Evolutionary conservation across 164 flowering plant species (phyloP), one percentile per base, ranked within the genome.

Genomic region (Nymphaea thermarum): DNA sequence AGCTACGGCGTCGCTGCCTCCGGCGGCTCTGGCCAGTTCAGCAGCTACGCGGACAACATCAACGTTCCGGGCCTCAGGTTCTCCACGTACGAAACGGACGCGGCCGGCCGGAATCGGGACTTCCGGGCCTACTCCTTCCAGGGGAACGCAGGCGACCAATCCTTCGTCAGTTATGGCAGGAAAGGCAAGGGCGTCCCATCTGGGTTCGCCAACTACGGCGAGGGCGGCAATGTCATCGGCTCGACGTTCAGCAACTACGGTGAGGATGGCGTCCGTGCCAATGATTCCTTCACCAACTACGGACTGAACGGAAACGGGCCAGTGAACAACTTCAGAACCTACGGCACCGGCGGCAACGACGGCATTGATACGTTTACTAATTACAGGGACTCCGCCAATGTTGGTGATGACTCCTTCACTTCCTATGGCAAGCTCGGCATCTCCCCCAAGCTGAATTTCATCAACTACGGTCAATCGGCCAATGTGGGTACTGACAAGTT

Each of bases 1-100:
- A 77, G 70, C 63, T 93, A 93, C 68, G 91, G 78, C 17, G 12
- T 71, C n/a, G 72, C 66, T 2, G 82, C 92, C 57, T 76, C 80
- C 4, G 93, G 89, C 10, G 96, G 96, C 12, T 68, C 84, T 4
- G 88, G 89, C 18, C 80, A 79, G 61, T 93, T 93, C 83, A 77
- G 3, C 2, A 79, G 43, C 81, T 91, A 93, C 75, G 71, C 75
- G 44, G 57, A 67, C 3, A 16, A 45, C 12, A 89, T 80, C 59
- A 93, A 93, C 67, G 90, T 79, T 2, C 97, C 97, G 0, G 72
- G 80, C 36, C 80, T 85, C 43, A 75, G 71, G 3, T 93, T 93
- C 83, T 62, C 82, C 0, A 65, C 81, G 42, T 93, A 93, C 64
- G 81, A 73, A 63, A 68, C 87, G 0, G 81, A 82, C 12, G 81